Evolutionary conservation across 768 basidiomycete species (phyloP), one percentile per base, ranked within the genome.

Genomic region (Amanita pallidorosea): DNA sequence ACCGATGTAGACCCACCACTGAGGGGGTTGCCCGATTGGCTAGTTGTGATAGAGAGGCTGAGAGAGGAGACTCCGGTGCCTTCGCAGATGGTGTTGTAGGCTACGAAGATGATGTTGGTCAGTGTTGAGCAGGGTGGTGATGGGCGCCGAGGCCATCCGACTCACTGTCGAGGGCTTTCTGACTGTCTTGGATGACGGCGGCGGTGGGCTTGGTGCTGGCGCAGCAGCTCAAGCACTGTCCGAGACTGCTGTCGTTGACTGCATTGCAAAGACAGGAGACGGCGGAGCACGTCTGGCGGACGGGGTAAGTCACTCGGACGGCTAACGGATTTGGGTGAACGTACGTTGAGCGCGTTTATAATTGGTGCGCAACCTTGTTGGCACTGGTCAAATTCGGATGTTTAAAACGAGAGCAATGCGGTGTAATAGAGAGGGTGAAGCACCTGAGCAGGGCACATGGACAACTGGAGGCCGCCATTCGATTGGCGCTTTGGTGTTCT

Each of bases 161-260:
- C 50, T 51, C 45, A 51, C 50, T 20, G 22, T 45, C 34, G 3
- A 51, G 9, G 3, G 17, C 50, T 35, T 51, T 5, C 27, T 51
- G 50, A 17, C 50, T 23, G 7, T 31, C 13, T 27, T 18, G n/a
- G 23, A 45, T 12, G 33, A 36, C 15, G 34, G 15, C 20, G 20
- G 31, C 22, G 11, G 22, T 20, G 15, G 50, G 50, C 1, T 44
- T 7, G 42, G 22, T 18, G 31, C 45, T 36, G 13, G 38, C 50
- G 12, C 6, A 37, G 23, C 50, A 51, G 20, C 25, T 36, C 13
- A 51, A 37, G 42, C 50, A 51, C 17, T 37, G 15, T 20, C 35
- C 13, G 7, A 45, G 2, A 36, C 50, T 51, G 17, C 22, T 27
- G 41, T 17, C 43, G 7, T 37, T 15, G 12, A 11, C 9, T 2